Evolutionary conservation across 2,329 filamentous ascomycete species (phyloP).

Genomic region (Beauveria australis): DNA sequence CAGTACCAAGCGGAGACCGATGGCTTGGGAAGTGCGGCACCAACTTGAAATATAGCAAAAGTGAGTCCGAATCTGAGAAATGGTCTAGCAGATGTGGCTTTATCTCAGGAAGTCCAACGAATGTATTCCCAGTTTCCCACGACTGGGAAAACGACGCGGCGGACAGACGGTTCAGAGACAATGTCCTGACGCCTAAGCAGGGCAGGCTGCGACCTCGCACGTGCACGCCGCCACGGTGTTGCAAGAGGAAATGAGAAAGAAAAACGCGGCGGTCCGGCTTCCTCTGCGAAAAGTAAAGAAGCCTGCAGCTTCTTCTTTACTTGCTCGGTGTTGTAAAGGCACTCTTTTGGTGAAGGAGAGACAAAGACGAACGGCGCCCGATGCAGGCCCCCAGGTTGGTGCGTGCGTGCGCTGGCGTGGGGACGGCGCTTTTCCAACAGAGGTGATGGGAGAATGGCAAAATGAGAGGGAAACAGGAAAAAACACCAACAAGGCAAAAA

Average conservation of each 20-base stretch:
- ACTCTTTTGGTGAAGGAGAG: neutral
- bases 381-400: neutral
- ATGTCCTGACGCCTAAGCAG: neutral
- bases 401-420: neutral
- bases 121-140: neutral
- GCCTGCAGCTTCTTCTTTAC: neutral
- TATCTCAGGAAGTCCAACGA: neutral
- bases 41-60: neutral
- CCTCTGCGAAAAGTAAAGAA: neutral
- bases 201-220: neutral
- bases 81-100: neutral
- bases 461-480: neutral
- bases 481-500: neutral
- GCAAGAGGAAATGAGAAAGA: neutral
- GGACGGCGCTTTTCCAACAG: neutral
- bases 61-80: neutral
- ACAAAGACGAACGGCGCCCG: neutral
- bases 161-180: neutral
- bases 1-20: neutral
- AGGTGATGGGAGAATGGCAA: neutral
- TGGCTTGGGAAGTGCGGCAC: neutral
- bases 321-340: neutral
- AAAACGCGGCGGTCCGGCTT: neutral
- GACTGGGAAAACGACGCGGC: neutral
- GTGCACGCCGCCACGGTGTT: neutral